These are phyloP conservation scores for Eimeria praecox DNA, from an alignment of 169 alveolate species.

Conservation along the genomic window DNA sequence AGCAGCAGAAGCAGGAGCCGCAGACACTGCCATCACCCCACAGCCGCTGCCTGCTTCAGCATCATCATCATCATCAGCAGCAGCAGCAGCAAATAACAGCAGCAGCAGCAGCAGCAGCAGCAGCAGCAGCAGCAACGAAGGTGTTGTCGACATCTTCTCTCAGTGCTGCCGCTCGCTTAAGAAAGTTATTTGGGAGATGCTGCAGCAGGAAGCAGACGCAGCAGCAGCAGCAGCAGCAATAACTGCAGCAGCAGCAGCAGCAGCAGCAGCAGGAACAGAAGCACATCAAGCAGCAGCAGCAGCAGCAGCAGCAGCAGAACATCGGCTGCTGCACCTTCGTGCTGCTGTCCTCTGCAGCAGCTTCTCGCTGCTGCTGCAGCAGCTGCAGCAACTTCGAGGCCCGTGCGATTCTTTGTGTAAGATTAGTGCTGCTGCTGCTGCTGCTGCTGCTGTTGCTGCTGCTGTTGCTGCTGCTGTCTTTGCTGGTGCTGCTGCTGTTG, in stretches of 20 bases:
- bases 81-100: too few relatives aligned
- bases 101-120: slow-evolving; percentile 52
- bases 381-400: slow-evolving; percentile 31
- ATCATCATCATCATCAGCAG: too few relatives aligned
- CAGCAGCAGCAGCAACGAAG: slow-evolving; percentile 17
- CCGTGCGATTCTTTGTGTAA: neutral
- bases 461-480: slow-evolving; percentile 11
- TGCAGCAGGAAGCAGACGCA: slow-evolving; percentile 66
- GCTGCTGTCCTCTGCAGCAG: slow-evolving; percentile 38
- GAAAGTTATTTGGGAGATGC: slow-evolving; percentile 7
- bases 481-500: neutral
- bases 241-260: slow-evolving; percentile 10
- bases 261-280: neutral
- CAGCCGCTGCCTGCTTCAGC: too few relatives aligned
- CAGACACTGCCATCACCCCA: too few relatives aligned
- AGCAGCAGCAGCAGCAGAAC: neutral
- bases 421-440: neutral
- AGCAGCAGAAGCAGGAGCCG: too few relatives aligned
- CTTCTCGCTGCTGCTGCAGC: slow-evolving; percentile 51
- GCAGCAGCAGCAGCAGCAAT: slow-evolving; percentile 43
- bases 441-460: slow-evolving; percentile 9
- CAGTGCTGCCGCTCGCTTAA: slow-evolving; percentile 55
- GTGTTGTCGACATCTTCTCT: neutral
- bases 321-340: slow-evolving; percentile 46
- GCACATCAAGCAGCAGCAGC: neutral